Conservation (phyloP, 768 basidiomycete genomes). For the Psilocybe cubensis region DNA sequence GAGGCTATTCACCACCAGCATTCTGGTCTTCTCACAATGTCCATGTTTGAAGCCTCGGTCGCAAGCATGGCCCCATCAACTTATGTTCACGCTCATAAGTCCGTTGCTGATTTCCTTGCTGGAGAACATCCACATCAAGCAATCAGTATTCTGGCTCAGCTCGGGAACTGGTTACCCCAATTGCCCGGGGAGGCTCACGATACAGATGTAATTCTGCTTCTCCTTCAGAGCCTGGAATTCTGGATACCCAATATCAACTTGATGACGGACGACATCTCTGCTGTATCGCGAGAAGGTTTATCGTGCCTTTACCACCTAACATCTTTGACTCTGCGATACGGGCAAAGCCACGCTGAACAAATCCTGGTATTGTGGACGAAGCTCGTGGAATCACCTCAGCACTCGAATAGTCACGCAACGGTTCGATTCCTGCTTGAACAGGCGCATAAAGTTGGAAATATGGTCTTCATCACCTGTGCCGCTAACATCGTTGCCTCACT, state of each 20-base stretch:
- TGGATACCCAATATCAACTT: constrained; percentile 84
- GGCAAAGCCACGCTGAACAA: constrained; percentile 77
- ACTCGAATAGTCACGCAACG: constrained; percentile 78
- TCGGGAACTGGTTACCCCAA: constrained; percentile 73
- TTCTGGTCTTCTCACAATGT: constrained; percentile 68
- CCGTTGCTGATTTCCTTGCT: constrained; percentile 79
- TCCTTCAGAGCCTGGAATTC: constrained; percentile 79
- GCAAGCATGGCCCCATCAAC: constrained; percentile 74
- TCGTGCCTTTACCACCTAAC: constrained; percentile 80
- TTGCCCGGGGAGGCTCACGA: constrained; percentile 54
- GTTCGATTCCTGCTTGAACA: constrained; percentile 87
- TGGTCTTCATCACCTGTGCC: constrained; percentile 77
- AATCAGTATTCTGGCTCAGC: constrained; percentile 65
- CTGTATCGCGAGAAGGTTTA: constrained; percentile 60
- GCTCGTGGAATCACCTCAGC: constrained; percentile 71
- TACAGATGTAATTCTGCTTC: constrained; percentile 51
- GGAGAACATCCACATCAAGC: constrained; percentile 74
- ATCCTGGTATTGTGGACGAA: constrained; percentile 79
- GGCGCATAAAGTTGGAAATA: constrained; percentile 81
- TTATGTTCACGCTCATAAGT: constrained; percentile 79
- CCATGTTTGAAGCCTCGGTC: constrained; percentile 74
- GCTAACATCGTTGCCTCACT: constrained; percentile 84
- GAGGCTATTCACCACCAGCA: constrained; percentile 72
- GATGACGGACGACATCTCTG: constrained; percentile 59
- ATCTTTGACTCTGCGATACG: constrained; percentile 78